A percentile compares a stretch with the other conserved stretches of the same genome.
Conservation (phyloP, 2,329 filamentous ascomycete genomes). For the Colletotrichum somersetense region DNA sequence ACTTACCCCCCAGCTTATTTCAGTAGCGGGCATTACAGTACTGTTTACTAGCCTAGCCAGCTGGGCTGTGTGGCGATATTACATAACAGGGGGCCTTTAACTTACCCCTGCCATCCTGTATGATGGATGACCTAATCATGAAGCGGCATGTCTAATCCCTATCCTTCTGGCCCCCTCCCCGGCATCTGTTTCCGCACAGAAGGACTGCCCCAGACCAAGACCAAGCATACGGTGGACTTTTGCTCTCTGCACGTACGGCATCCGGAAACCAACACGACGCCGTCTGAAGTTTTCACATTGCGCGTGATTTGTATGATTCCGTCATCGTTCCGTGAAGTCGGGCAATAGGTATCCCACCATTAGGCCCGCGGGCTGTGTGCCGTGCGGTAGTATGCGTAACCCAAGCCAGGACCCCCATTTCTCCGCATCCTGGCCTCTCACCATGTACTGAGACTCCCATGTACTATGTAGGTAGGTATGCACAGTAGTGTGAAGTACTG, state of each 20-base stretch:
- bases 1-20: no score
- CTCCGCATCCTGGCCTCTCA: background rate
- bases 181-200: background rate
- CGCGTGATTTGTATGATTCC: slow-evolving; percentile 1
- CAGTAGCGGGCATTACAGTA: no score
- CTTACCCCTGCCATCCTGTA: no score
- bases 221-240: background rate
- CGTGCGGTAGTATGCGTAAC: no score
- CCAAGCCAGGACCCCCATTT: background rate
- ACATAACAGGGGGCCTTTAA: no score
- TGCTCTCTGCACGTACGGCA: background rate
- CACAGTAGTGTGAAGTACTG: no score
- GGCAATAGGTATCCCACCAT: background rate
- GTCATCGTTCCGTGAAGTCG: slow-evolving; percentile 2
- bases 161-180: background rate
- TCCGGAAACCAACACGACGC: background rate
- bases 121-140: background rate
- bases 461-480: background rate
- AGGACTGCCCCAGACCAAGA: background rate
- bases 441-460: background rate
- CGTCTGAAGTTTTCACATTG: background rate
- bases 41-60: no score
- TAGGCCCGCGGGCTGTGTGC: background rate
- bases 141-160: background rate
- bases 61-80: no score